Percentiles rank a stretch among this genome's conserved stretches.
Evolutionary conservation across 495 filamentous ascomycete species (phyloP).

Genomic region (Podospora pseudocomata): DNA sequence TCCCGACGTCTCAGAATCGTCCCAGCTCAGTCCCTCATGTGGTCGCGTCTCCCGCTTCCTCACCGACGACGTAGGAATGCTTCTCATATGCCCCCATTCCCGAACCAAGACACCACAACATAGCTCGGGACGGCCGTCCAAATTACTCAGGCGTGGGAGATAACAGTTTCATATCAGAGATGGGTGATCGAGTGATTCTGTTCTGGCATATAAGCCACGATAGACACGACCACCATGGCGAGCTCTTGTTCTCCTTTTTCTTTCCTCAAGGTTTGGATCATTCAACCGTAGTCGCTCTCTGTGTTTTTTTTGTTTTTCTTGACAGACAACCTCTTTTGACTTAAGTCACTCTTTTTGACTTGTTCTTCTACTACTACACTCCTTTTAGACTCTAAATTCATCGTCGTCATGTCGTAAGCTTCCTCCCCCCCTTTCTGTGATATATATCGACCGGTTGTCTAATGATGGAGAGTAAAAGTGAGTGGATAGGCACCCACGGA

Average conservation of each 20-base stretch:
- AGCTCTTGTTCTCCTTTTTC: neutral
- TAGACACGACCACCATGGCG: neutral
- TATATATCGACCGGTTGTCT: neutral
- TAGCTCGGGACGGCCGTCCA: neutral
- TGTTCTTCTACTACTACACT: neutral
- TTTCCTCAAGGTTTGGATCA: conserved; percentile 8
- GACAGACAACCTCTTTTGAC: neutral
- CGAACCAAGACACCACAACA: neutral
- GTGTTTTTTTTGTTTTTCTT: too few species aligned
- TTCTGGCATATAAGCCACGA: neutral
- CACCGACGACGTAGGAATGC: conserved; percentile 12
- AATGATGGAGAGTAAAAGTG: neutral
- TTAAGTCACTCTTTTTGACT: neutral
- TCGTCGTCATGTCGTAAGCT: conserved; percentile 2
- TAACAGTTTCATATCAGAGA: neutral
- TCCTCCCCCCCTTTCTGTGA: neutral
- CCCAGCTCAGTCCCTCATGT: neutral
- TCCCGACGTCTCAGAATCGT: neutral
- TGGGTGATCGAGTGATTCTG: neutral
- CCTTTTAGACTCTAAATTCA: neutral
- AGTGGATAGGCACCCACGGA: conserved; percentile 2
- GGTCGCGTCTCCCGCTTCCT: neutral
- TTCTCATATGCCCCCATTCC: conserved; percentile 14
- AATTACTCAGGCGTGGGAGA: neutral
- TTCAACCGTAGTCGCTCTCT: conserved; percentile 1